Percentiles rank a stretch among this genome's conserved stretches.
phyloP scores from a whole-genome alignment of 805 yeast genomes.

The Metahyphopichia silvanorum region DNA sequence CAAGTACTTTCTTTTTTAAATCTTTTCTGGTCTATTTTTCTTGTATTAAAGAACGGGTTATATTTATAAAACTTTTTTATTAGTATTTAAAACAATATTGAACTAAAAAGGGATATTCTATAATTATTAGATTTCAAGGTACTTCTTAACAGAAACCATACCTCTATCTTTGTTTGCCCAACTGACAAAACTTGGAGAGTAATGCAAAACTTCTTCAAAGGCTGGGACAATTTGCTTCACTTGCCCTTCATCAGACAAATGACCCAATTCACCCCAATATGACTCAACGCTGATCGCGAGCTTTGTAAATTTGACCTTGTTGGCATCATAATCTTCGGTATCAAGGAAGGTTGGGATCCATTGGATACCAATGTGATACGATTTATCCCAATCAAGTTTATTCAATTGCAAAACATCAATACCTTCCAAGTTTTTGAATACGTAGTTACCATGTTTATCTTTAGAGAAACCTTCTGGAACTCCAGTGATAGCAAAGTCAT shows the following conservation, averaged over 20 bases:
- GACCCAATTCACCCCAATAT: slow-evolving; percentile 73
- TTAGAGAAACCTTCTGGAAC: slow-evolving; percentile 46
- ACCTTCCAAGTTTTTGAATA: slow-evolving; percentile 56
- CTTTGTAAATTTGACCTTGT: slow-evolving; percentile 26
- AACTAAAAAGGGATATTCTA: no score
- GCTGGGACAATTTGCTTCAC: slow-evolving; percentile 56
- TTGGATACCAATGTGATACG: slow-evolving; percentile 62
- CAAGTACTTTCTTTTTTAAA: slow-evolving; percentile 27
- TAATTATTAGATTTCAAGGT: slow-evolving; percentile 39
- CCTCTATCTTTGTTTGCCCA: slow-evolving; percentile 70
- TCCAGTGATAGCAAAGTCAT: slow-evolving; percentile 7
- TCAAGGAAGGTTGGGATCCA: slow-evolving; percentile 69
- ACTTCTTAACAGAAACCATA: slow-evolving; percentile 55
- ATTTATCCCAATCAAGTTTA: slow-evolving; percentile 57
- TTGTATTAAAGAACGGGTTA: not conserved
- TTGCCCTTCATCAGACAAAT: slow-evolving; percentile 29
- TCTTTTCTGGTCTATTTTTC: not conserved
- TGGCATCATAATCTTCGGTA: slow-evolving; percentile 24
- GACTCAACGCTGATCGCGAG: slow-evolving; percentile 64
- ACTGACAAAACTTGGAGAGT: slow-evolving; percentile 60
- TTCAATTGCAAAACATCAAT: slow-evolving; percentile 63
- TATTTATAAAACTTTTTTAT: not conserved
- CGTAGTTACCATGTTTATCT: slow-evolving; percentile 39
- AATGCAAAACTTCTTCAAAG: slow-evolving; percentile 63
- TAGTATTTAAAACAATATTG: not conserved